Conservation (phyloP, 2,329 filamentous ascomycete species). For the Aspergillus sp. region DNA sequence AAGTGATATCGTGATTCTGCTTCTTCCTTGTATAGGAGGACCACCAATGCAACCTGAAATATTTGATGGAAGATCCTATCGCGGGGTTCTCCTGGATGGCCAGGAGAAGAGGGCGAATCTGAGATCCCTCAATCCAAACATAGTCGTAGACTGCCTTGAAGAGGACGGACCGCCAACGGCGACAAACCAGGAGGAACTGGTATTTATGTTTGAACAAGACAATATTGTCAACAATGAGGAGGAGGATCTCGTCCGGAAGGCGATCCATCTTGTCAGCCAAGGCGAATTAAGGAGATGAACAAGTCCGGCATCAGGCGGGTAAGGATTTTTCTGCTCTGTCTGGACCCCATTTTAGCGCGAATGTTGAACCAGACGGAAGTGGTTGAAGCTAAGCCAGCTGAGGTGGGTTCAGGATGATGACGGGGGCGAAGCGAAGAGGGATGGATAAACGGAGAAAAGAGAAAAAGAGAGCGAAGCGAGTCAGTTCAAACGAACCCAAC, state of each 20-base stretch:
- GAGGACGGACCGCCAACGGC: conserved; percentile 4
- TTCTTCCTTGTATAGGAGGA: background rate
- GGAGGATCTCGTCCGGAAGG: conserved; percentile 1
- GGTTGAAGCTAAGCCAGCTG: background rate
- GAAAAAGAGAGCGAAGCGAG: background rate
- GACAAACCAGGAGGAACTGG: conserved; percentile 8
- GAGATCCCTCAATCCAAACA: background rate
- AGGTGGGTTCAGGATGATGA: background rate
- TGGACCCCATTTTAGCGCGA: conserved; percentile 1
- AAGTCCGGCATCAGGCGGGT: background rate
- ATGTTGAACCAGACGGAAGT: background rate
- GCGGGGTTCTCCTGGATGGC: conserved; percentile 1
- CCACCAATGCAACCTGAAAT: background rate
- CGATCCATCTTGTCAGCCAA: background rate
- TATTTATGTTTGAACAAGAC: background rate
- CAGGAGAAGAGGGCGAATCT: background rate
- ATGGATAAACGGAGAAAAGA: background rate
- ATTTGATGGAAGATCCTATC: conserved; percentile 1
- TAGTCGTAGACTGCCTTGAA: background rate
- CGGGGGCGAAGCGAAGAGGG: background rate
- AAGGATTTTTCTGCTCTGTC: background rate
- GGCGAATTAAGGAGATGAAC: background rate
- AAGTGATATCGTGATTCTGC: background rate
- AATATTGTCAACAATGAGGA: background rate
- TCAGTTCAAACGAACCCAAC: no score